A percentile compares a stretch with the other conserved stretches of the same genome.
These are phyloP conservation scores for Citrus mangshanensis DNA, from an alignment of 345 rosid genomes.

Conservation along the genomic window DNA sequence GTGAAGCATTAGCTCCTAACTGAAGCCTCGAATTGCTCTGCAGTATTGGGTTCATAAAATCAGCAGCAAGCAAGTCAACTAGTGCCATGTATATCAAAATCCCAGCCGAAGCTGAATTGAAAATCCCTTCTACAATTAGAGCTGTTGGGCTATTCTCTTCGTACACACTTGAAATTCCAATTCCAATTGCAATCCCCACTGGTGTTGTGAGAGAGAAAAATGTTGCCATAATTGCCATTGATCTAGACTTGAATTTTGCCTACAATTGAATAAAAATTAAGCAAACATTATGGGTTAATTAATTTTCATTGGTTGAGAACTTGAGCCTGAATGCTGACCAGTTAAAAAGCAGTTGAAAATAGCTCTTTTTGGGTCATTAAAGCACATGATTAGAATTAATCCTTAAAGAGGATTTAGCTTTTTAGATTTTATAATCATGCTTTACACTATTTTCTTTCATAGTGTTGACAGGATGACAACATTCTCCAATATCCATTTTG, in stretches of 20 bases:
- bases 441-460: neutral
- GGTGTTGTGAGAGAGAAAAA: conserved; percentile 74
- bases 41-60: conserved; percentile 58
- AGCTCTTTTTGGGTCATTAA: neutral
- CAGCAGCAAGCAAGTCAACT: conserved; percentile 76
- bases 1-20: conserved; percentile 50
- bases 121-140: conserved; percentile 53
- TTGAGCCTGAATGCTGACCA: neutral
- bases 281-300: neutral
- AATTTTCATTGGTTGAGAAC: neutral
- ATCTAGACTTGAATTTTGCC: conserved; percentile 51
- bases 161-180: conserved; percentile 47
- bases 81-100: conserved; percentile 77
- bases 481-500: neutral
- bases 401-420: neutral
- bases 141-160: conserved; percentile 44
- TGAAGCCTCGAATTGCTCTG: conserved; percentile 52
- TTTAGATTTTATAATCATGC: neutral
- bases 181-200: conserved; percentile 60
- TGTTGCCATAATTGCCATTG: conserved; percentile 54
- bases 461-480: conserved; percentile 29
- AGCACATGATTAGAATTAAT: neutral
- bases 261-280: neutral
- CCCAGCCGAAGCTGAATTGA: conserved; percentile 68
- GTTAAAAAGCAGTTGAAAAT: neutral